Evolutionary conservation across 306 rosid species (phyloP).

Genomic region (Prunus padus): DNA sequence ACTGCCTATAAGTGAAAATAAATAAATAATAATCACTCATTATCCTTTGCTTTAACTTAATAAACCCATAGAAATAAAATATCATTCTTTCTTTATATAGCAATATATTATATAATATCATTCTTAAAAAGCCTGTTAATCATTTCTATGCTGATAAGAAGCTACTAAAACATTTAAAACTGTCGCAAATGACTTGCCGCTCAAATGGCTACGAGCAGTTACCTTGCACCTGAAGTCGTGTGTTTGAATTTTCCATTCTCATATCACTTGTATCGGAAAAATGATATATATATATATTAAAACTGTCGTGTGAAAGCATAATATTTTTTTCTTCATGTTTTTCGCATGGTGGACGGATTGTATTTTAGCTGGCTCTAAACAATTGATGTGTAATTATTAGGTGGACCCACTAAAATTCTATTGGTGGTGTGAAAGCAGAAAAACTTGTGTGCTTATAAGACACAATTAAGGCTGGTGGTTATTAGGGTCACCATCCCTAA

Average conservation of each 20-base stretch:
- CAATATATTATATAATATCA: background rate
- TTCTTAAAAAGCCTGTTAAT: background rate
- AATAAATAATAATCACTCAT: background rate
- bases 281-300: too few species aligned
- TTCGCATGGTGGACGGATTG: too few species aligned
- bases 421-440: background rate
- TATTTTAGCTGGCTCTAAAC: too few species aligned
- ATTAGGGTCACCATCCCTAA: background rate
- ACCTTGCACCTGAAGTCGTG: too few species aligned
- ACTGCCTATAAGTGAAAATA: slow-evolving; percentile 43
- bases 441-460: background rate
- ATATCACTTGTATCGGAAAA: too few species aligned
- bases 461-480: background rate
- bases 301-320: background rate
- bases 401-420: background rate
- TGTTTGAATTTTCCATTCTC: too few species aligned
- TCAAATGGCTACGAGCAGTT: too few species aligned
- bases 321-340: too few species aligned
- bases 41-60: background rate
- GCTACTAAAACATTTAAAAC: background rate
- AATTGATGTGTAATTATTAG: too few species aligned
- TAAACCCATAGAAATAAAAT: too few species aligned
- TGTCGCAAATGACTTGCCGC: background rate
- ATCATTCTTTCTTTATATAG: background rate
- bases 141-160: background rate